Evolutionary conservation across 768 basidiomycete genomes (phyloP).

Genomic region (Chalciporus sphaerocephalus): DNA sequence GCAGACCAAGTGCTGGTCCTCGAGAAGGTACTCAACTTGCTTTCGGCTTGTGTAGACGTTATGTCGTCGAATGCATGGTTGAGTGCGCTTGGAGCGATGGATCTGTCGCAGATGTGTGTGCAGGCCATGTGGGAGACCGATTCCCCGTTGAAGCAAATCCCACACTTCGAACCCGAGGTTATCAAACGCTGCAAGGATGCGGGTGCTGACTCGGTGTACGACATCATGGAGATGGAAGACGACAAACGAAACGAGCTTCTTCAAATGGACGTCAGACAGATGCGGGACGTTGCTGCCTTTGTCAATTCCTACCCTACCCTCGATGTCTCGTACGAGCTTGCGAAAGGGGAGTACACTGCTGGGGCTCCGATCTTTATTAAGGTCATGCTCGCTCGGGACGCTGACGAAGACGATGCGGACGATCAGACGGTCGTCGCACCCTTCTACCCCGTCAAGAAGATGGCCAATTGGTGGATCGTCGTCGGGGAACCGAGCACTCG

Average conservation of each 20-base stretch:
- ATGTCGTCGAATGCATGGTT: constrained; percentile 97
- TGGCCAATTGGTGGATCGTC: constrained; percentile 97
- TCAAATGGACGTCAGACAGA: constrained; percentile 79
- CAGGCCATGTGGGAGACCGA: constrained; percentile 98
- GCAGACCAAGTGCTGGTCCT: constrained; percentile 87
- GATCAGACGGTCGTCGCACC: constrained; percentile 90
- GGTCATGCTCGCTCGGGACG: constrained; percentile 76
- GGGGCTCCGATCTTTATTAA: constrained; percentile 78
- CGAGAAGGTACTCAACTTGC: constrained; percentile 83
- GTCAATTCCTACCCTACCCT: constrained; percentile 98
- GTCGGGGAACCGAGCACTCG: constrained; percentile 79
- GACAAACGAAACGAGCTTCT: constrained; percentile 76
- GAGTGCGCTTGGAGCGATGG: constrained; percentile 94
- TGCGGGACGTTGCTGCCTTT: constrained; percentile 92
- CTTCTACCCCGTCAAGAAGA: constrained; percentile 85
- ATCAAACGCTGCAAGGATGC: constrained; percentile 81
- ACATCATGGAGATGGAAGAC: constrained; percentile 98
- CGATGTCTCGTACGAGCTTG: constrained; percentile 85
- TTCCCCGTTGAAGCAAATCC: constrained; percentile 91
- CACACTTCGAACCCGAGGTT: constrained; percentile 89
- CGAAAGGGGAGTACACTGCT: constrained; percentile 81
- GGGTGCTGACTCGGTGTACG: constrained; percentile 86
- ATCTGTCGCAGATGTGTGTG: constrained; percentile 97
- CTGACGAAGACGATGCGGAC: constrained; percentile 67
- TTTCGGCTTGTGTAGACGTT: constrained; percentile 95